Conservation (phyloP, 1,139 yeast genomes). For the Kluyveromyces sp. region DNA sequence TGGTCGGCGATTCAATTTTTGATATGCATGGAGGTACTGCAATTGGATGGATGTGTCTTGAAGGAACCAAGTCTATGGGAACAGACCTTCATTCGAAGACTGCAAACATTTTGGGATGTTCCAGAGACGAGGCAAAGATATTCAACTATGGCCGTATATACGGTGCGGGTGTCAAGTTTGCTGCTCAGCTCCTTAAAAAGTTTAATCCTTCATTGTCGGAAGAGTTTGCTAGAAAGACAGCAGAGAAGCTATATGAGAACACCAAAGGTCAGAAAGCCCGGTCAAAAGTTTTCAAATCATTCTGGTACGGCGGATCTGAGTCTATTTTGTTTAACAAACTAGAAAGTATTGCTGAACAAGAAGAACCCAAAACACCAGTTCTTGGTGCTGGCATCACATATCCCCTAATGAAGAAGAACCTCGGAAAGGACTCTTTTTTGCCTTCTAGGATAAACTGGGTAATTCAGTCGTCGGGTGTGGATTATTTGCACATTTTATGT, state of each 20-base stretch:
- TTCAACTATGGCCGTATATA: constrained; percentile 96
- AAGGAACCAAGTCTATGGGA: constrained; percentile 84
- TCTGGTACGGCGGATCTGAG: constrained; percentile 93
- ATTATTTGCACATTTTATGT: constrained; percentile 77
- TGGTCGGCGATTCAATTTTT: constrained; percentile 87
- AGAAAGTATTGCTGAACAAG: constrained; percentile 80
- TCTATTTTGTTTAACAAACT: constrained; percentile 83
- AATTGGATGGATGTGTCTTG: constrained; percentile 98
- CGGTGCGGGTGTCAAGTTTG: constrained; percentile 94
- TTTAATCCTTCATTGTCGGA: constrained; percentile 71
- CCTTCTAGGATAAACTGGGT: constrained; percentile 97
- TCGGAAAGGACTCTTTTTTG: constrained; percentile 60
- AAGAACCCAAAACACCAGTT: constrained; percentile 83
- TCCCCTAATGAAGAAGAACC: constrained; percentile 62
- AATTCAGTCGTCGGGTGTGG: constrained; percentile 97
- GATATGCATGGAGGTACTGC: constrained; percentile 93
- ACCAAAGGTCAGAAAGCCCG: constrained; percentile 64
- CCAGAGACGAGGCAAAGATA: constrained; percentile 86
- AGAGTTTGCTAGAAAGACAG: constrained; percentile 59
- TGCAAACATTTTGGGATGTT: constrained; percentile 80
- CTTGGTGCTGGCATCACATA: constrained; percentile 90
- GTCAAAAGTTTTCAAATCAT: constrained; percentile 33
- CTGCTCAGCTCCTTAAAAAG: constrained; percentile 70
- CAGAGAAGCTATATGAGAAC: constrained; percentile 60
- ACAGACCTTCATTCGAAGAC: constrained; percentile 96